A percentile compares a stretch with the other conserved stretches of the same genome.
These are phyloP conservation scores for Boechera stricta DNA, from an alignment of 345 rosid species.

Conservation along the genomic window DNA sequence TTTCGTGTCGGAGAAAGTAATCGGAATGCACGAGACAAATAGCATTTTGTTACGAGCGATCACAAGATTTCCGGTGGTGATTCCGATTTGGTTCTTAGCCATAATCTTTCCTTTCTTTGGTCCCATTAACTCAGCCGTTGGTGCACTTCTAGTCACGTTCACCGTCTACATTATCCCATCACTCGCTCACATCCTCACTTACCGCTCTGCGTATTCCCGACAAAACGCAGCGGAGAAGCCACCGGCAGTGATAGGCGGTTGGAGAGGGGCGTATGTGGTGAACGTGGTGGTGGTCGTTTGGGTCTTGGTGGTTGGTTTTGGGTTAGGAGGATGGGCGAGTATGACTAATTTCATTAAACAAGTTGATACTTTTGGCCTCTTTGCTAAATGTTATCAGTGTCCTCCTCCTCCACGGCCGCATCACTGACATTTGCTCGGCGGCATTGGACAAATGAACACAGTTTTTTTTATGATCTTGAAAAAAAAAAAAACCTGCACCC, in stretches of 20 bases:
- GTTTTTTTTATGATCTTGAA: neutral
- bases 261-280: constrained; percentile 70
- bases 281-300: constrained; percentile 65
- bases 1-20: constrained; percentile 91
- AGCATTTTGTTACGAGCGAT: constrained; percentile 74
- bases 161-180: constrained; percentile 90
- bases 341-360: constrained; percentile 74
- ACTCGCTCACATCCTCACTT: constrained; percentile 80
- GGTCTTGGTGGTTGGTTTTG: constrained; percentile 77
- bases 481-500: no score
- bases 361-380: constrained; percentile 83
- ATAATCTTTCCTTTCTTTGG: constrained; percentile 90
- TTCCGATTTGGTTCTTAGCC: constrained; percentile 89
- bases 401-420: constrained; percentile 51
- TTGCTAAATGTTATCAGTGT: constrained; percentile 93
- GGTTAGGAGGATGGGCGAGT: constrained; percentile 94
- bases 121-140: constrained; percentile 89
- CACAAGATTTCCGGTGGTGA: constrained; percentile 71
- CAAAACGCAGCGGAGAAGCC: constrained; percentile 81
- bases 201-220: constrained; percentile 69
- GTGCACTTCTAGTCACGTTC: constrained; percentile 84
- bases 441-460: neutral
- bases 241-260: constrained; percentile 67
- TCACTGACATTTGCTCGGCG: constrained; percentile 40
- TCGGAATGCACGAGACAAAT: constrained; percentile 81